A percentile compares a stretch with the other conserved stretches of the same genome.
Conservation (phyloP, 441 rosid genomes). For the Jatropha podagrica region DNA sequence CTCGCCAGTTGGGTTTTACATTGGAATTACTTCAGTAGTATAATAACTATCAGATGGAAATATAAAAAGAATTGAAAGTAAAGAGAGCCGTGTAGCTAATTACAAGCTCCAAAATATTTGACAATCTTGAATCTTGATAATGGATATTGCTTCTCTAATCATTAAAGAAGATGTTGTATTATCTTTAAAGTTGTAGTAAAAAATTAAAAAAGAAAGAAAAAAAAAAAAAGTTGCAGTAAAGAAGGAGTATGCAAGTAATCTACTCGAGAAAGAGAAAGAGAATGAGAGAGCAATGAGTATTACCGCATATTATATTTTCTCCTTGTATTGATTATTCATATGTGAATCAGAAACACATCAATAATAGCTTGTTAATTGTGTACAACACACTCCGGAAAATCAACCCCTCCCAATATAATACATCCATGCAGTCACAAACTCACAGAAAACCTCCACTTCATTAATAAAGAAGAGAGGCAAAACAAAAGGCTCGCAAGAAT, state of each 20-base stretch:
- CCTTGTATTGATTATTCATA: constrained; percentile 5
- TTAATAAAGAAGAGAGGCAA: background rate
- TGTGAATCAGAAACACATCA: constrained; percentile 7
- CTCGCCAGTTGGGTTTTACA: background rate
- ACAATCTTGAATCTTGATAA: background rate
- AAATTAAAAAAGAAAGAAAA: background rate
- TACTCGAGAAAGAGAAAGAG: background rate
- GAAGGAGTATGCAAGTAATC: background rate
- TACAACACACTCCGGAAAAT: constrained; percentile 13
- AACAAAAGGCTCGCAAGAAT: constrained; percentile 9
- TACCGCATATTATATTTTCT: background rate
- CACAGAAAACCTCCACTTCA: constrained; percentile 4
- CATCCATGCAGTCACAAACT: constrained; percentile 21
- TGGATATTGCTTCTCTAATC: background rate
- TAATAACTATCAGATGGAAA: too few species aligned
- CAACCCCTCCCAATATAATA: constrained; percentile 4
- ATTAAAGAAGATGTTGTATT: background rate
- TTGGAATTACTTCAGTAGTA: too few species aligned
- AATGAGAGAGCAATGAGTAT: background rate
- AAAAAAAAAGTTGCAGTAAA: background rate
- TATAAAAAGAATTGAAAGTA: too few species aligned
- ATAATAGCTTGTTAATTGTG: constrained; percentile 12
- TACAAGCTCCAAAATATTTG: background rate
- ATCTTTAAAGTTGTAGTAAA: background rate
- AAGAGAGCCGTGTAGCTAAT: background rate